Evolutionary conservation across 2,329 filamentous ascomycete genomes (phyloP), one percentile per base, ranked within the genome.

Genomic region (Cladosporium halotolerans): DNA sequence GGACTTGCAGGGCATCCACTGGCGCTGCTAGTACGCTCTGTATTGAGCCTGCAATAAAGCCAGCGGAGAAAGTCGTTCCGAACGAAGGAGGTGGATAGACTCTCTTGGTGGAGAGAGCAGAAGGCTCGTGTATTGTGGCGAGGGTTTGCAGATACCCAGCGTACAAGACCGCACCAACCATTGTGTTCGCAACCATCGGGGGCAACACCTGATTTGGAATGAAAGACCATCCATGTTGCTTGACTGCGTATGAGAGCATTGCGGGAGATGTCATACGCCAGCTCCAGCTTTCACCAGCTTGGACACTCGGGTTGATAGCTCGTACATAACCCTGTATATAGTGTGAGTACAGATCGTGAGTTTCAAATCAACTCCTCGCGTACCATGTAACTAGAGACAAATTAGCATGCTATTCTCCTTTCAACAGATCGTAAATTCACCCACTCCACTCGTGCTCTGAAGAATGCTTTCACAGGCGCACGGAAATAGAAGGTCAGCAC

Each of bases 401-500:
- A 55, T 61, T 52, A 61, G 56, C 51, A 7, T 28, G 23, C 23
- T 28, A 28, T 28, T 28, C 23, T 7, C 23, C 23, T 28, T 5
- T 28, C 7, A 28, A 28, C 4, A 28, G 23, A 28, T 28, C 23
- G 23, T 28, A 28, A 28, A 28, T 28, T 28, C 23, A 28, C 78
- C 67, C 90, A 96, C 74, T 96, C 91, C 58, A 96, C 89, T 55
- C 91, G 78, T 1, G 88, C 91, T 57, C 89, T 82, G 72, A 96
- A 95, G 68, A 96, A 96, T 13, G 90, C 88, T 72, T 96, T 96
- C 50, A 90, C 87, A 1, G 91, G 91, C 0, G 89, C 89, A 53
- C 90, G 80, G 67, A 96, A 96, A 73, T 95, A 96, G 63, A 96
- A 96, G 19, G 89, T 85, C 52, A 96, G 80, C 63, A 89, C 77